Percentiles rank a stretch among this genome's conserved stretches.
phyloP scores from a whole-genome alignment of 345 rosid species.

The Pugionium dolabratum region DNA sequence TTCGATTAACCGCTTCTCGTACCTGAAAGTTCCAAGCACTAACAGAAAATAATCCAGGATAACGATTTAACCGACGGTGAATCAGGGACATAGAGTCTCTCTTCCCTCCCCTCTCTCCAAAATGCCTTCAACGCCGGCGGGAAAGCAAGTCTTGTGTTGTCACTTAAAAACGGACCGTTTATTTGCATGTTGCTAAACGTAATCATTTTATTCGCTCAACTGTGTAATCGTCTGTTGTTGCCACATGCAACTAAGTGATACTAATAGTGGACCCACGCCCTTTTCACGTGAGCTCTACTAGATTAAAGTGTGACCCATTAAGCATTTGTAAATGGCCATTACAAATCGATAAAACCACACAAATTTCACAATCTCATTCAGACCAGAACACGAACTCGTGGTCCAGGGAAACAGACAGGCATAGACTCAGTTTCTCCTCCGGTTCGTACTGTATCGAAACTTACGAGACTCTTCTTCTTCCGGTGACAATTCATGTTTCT shows the following conservation, averaged over 20 bases:
- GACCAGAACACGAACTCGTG: conserved; percentile 16
- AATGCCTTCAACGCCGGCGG: conserved; percentile 18
- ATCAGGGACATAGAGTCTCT: conserved; percentile 36
- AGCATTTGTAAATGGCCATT: not conserved
- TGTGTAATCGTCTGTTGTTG: not conserved
- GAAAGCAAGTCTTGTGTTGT: not conserved
- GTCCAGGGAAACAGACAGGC: conserved; percentile 13
- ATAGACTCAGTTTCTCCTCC: conserved; percentile 28
- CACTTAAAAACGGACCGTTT: not conserved
- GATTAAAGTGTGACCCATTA: not conserved
- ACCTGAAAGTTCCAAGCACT: conserved; percentile 49
- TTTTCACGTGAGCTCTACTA: no score
- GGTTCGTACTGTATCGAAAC: conserved; percentile 24
- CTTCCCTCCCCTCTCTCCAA: not conserved
- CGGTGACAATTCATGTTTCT: conserved; percentile 19
- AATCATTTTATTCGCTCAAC: not conserved
- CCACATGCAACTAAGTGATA: no score
- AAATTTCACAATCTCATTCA: conserved; percentile 9
- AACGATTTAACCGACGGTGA: conserved; percentile 23
- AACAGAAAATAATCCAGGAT: conserved; percentile 28
- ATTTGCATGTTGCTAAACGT: not conserved
- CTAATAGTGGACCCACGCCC: not conserved
- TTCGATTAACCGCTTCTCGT: conserved; percentile 47
- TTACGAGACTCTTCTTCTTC: conserved; percentile 21
- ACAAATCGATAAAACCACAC: not conserved